phyloP scores from a whole-genome alignment of 176 grass and related monocot species.

The Eremochloa ophiuroides region DNA sequence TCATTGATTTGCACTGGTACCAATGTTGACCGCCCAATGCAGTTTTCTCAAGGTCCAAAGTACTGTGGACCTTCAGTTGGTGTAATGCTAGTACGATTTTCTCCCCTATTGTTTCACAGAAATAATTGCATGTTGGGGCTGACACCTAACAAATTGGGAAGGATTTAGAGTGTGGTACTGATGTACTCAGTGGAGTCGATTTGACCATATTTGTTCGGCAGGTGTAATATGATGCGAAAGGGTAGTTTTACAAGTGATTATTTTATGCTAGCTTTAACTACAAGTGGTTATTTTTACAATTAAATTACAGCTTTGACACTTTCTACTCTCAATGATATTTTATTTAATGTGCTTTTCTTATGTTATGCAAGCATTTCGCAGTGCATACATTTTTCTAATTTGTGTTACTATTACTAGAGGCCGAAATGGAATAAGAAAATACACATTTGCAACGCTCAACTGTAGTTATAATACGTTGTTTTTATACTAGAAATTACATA shows the following conservation, averaged over 20 bases:
- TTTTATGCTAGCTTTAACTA: neutral
- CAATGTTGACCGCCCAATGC: neutral
- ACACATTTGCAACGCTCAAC: neutral
- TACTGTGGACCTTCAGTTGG: slow-evolving; percentile 1
- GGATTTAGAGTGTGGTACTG: neutral
- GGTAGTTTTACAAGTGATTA: neutral
- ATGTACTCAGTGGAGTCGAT: neutral
- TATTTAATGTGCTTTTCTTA: neutral
- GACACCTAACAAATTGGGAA: neutral
- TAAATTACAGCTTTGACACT: neutral
- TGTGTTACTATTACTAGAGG: neutral
- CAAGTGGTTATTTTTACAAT: neutral
- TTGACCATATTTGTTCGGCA: neutral
- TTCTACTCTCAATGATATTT: neutral
- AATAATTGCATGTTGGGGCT: neutral
- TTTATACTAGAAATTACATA: neutral
- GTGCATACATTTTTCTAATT: neutral
- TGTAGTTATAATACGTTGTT: neutral
- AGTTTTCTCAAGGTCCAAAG: neutral
- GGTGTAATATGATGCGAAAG: neutral
- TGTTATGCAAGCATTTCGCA: neutral
- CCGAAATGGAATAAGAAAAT: neutral
- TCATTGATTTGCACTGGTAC: neutral
- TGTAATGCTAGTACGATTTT: neutral
- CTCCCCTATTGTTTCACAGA: neutral